A percentile compares a stretch with the other conserved stretches of the same genome.
These are phyloP conservation scores for Odontarrhena argentea DNA, from an alignment of 345 rosid species.

Conservation along the genomic window DNA sequence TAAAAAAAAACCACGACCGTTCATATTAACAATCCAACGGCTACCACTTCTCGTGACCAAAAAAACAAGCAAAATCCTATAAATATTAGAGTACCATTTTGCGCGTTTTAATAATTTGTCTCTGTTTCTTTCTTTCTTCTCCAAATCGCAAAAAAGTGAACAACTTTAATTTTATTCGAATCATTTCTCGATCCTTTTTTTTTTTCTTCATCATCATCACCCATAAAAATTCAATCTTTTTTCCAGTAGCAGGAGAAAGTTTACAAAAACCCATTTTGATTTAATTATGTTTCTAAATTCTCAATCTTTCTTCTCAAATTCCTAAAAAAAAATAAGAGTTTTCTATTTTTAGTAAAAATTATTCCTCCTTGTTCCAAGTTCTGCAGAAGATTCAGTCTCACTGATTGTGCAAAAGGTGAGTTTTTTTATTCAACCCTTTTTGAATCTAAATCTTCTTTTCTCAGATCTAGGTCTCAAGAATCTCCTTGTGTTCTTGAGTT, in stretches of 20 bases:
- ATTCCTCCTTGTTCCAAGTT: slow-evolving; percentile 26
- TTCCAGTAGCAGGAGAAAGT: too few species aligned
- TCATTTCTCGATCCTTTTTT: slow-evolving; percentile 40
- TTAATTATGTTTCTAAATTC: slow-evolving; percentile 35
- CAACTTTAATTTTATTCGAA: slow-evolving; percentile 42
- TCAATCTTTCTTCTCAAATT: slow-evolving; percentile 32
- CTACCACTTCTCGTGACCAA: slow-evolving; percentile 20
- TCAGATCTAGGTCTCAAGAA: slow-evolving; percentile 34
- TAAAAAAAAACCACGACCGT: slow-evolving; percentile 20
- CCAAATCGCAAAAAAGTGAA: slow-evolving; percentile 24
- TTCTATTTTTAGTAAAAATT: slow-evolving; percentile 39
- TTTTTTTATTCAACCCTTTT: background rate
- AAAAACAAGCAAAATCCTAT: slow-evolving; percentile 23
- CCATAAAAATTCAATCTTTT: slow-evolving; percentile 35
- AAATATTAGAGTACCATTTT: slow-evolving; percentile 34
- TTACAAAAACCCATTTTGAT: slow-evolving; percentile 18
- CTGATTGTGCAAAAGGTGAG: slow-evolving; percentile 32
- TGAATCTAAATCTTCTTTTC: background rate
- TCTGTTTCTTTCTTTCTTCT: slow-evolving; percentile 22
- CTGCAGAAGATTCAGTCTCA: slow-evolving; percentile 33
- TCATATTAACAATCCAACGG: slow-evolving; percentile 41
- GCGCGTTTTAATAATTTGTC: slow-evolving; percentile 39
- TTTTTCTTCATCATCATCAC: slow-evolving; percentile 32
- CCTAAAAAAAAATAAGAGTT: slow-evolving; percentile 6
- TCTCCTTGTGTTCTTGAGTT: background rate